These are phyloP conservation scores for Fraxinus quadrangulata DNA, from an alignment of 257 asterid species.

Conservation along the genomic window DNA sequence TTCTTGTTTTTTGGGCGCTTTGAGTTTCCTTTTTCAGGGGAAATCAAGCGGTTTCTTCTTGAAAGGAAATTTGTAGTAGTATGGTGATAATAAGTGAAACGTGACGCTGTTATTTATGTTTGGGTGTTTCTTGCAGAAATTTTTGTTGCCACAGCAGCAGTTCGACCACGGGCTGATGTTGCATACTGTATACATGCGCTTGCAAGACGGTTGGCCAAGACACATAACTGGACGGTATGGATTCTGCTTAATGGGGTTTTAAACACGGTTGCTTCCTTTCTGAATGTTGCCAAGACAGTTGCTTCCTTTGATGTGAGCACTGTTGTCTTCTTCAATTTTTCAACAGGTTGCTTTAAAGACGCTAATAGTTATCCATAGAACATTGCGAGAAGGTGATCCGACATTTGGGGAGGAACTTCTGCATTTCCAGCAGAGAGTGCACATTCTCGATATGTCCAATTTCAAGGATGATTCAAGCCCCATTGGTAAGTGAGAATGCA, in stretches of 20 bases:
- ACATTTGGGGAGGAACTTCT: conserved; percentile 55
- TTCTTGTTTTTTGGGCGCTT: neutral
- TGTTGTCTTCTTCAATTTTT: conserved; percentile 42
- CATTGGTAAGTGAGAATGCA: conserved; percentile 37
- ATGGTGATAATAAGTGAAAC: conserved; percentile 34
- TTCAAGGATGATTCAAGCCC: conserved; percentile 69
- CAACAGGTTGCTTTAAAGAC: conserved; percentile 60
- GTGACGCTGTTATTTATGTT: conserved; percentile 32
- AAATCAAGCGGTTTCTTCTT: conserved; percentile 13
- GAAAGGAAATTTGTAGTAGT: conserved; percentile 10
- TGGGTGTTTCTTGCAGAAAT: conserved; percentile 75
- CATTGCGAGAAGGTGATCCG: conserved; percentile 65
- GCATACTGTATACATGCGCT: conserved; percentile 94
- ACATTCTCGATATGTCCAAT: conserved; percentile 55
- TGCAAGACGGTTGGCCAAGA: conserved; percentile 84
- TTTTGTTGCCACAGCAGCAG: conserved; percentile 70
- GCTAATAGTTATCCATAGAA: conserved; percentile 53
- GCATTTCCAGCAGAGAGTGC: conserved; percentile 59
- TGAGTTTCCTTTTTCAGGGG: conserved; percentile 10
- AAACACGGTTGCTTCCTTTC: neutral
- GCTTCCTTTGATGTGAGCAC: conserved; percentile 1
- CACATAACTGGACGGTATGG: conserved; percentile 96
- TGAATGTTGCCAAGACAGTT: neutral
- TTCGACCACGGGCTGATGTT: conserved; percentile 90
- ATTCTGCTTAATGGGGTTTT: conserved; percentile 18